Percentiles rank a stretch among this genome's conserved stretches.
phyloP scores from a whole-genome alignment of 306 rosid species.

The Vigna unguiculata region DNA sequence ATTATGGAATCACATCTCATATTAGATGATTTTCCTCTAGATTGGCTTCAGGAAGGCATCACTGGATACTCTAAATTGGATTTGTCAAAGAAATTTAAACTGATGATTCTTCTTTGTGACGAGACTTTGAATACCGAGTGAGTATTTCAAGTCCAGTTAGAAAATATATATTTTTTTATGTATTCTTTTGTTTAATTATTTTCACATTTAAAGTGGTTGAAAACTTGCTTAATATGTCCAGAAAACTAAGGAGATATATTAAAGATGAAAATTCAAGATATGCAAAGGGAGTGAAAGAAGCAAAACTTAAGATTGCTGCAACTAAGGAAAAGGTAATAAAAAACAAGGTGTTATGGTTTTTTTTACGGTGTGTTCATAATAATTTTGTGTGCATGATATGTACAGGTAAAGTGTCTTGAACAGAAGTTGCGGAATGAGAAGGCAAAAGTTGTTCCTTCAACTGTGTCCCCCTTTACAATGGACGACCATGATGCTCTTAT shows the following conservation, averaged over 20 bases:
- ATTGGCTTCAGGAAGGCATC: no score
- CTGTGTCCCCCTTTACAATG: slow-evolving; percentile 28
- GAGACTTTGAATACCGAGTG: no score
- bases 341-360: neutral
- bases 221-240: slow-evolving; percentile 30
- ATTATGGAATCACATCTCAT: no score
- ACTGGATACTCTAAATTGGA: no score
- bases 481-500: slow-evolving; percentile 43
- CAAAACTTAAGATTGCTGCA: slow-evolving; percentile 41
- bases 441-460: no score
- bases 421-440: slow-evolving; percentile 47
- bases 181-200: no score
- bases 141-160: no score
- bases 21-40: no score
- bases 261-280: slow-evolving; percentile 35
- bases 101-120: no score
- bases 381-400: slow-evolving; percentile 16
- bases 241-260: slow-evolving; percentile 45
- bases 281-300: slow-evolving; percentile 30
- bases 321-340: slow-evolving; percentile 50
- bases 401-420: slow-evolving; percentile 40
- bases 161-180: no score
- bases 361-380: neutral
- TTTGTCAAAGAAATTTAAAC: no score
- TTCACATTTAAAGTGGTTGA: slow-evolving; percentile 1